Base-by-base conservation (phyloP, 2,329 filamentous ascomycete species). In the Hypocrella siamensis region DNA sequence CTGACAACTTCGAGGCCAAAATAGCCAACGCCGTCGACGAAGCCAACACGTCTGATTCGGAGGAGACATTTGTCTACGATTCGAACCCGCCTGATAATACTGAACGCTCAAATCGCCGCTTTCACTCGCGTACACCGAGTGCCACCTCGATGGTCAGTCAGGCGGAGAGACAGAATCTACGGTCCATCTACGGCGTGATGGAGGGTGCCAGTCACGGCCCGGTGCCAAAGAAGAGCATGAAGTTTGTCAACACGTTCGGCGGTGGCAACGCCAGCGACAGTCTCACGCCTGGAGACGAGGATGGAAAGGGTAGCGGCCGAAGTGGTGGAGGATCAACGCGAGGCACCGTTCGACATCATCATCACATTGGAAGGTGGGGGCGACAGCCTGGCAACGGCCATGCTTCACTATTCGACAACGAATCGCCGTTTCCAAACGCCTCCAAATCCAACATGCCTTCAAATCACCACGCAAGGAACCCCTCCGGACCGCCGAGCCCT, bases 61-160 rank as follows among this genome's bases (percentile, higher is more conserved):
- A 94, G 47, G 90, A 96, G 56, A 96, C 90, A 0, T 98, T 96
- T 54, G 90, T 98, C 12, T 98, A 98, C 57, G 90, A 98, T 54
- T 96, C 90, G 17, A 98, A 98, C 47, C 90, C 88, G 8, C 81
- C 83, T 31, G 75, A 79, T 41, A 55, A 50, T 31, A 63, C 60
- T 30, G 71, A 76, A 33, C 63, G 73, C 26, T 40, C 47, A 22
- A 70, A 70, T n/a, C 70, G 74, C 40, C 72, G 85, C 38, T 84
- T 88, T 53, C 88, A 96, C 56, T 96, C 88, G 15, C 75, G 90
- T 39, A 98, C 90, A 2, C 90, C 90, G 6, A 96, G 86, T 54
- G 81, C 85, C 27, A 92, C 88, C 4, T 96, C 88, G 5, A 75
- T 79, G 68, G 66, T 54, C 15, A 84, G 79, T 53, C 74, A 82